Percentiles rank a stretch among this genome's conserved stretches.
These are phyloP conservation scores for Saccharomycopsis javanensis DNA, from an alignment of 805 yeast genomes.

Conservation along the genomic window DNA sequence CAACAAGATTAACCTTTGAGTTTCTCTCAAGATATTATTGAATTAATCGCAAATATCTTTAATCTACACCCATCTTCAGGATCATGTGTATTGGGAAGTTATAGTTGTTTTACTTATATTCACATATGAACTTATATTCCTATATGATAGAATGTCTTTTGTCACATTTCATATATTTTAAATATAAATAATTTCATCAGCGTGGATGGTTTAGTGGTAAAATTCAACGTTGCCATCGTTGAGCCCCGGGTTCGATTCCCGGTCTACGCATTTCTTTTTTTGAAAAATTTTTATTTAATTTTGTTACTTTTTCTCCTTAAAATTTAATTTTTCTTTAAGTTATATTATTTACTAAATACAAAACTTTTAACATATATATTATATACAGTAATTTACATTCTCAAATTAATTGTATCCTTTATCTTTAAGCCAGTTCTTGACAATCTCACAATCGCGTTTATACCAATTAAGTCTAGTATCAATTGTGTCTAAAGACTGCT, in stretches of 20 bases:
- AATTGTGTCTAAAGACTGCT: constrained; percentile 52
- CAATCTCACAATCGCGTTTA: constrained; percentile 40
- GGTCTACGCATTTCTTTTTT: constrained; percentile 39
- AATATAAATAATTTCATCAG: constrained; percentile 17
- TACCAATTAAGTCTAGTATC: constrained; percentile 50
- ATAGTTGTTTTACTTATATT: no score
- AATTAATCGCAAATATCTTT: no score
- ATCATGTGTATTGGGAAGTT: no score
- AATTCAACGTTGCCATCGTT: constrained; percentile 48
- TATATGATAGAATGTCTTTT: no score
- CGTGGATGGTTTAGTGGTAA: constrained; percentile 50
- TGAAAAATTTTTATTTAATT: no score
- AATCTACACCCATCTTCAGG: no score
- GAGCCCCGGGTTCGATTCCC: constrained; percentile 55
- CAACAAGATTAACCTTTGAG: no score
- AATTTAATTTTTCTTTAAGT: neutral
- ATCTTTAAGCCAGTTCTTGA: constrained; percentile 40
- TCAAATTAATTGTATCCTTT: constrained; percentile 23
- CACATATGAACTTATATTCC: no score
- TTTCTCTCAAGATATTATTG: no score
- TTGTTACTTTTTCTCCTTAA: neutral
- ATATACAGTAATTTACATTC: neutral
- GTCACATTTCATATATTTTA: neutral
- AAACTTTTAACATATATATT: neutral
- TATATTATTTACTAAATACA: neutral